Evolutionary conservation across 441 rosid species (phyloP).

Genomic region (Melastoma candidum): DNA sequence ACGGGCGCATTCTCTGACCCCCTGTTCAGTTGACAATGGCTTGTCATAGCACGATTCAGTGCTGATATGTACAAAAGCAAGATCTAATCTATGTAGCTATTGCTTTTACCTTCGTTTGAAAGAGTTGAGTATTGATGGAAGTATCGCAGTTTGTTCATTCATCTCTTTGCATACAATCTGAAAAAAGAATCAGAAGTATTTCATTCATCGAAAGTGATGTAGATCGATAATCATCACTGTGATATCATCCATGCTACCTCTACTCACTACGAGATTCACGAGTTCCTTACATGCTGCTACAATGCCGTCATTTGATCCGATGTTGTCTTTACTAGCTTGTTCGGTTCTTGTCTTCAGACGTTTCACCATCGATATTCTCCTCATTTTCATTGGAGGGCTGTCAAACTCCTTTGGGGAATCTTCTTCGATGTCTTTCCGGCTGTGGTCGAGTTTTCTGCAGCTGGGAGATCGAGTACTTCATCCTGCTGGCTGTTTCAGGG

Average conservation of each 20-base stretch:
- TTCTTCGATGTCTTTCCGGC: slow-evolving; percentile 26
- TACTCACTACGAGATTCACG: slow-evolving; percentile 45
- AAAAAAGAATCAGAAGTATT: background rate
- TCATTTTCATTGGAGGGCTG: slow-evolving; percentile 46
- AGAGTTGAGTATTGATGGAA: no score
- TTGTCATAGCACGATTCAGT: background rate
- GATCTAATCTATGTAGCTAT: no score
- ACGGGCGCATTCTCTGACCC: slow-evolving; percentile 9
- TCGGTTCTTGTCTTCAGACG: slow-evolving; percentile 26
- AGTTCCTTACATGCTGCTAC: slow-evolving; percentile 64
- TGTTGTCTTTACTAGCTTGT: slow-evolving; percentile 30
- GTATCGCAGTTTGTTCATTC: no score
- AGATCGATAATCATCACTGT: slow-evolving; percentile 71
- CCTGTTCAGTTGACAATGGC: slow-evolving; percentile 7
- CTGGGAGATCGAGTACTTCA: slow-evolving; percentile 25
- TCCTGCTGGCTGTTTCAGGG: slow-evolving; percentile 34
- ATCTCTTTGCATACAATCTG: no score
- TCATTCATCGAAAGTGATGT: slow-evolving; percentile 30
- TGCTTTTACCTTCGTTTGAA: no score
- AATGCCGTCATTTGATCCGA: slow-evolving; percentile 18
- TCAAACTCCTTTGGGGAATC: slow-evolving; percentile 31
- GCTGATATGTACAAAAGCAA: background rate
- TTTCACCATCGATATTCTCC: slow-evolving; percentile 39
- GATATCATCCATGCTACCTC: slow-evolving; percentile 75
- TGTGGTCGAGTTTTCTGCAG: slow-evolving; percentile 13